Evolutionary conservation across 2,329 filamentous ascomycete genomes (phyloP), one percentile per base, ranked within the genome.

Genomic region (Beauveria varroae): DNA sequence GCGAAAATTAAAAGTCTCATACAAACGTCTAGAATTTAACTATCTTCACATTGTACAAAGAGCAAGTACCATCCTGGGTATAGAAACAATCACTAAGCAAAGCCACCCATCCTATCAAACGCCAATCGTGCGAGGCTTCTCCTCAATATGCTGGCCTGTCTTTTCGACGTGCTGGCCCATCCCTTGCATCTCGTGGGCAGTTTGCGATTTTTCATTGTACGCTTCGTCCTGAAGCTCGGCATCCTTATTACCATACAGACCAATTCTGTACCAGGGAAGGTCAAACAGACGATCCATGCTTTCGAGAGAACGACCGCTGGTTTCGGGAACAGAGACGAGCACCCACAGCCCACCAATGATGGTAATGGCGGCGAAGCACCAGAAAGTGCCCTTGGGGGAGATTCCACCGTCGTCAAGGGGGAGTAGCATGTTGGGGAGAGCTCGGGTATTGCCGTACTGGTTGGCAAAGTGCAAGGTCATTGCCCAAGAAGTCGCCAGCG

Each of bases 401-500:
- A 85, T 80, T 1, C 82, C 82, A 2, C 81, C 81, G 1, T 76
- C 40, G 0, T 63, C 20, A 0, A 64, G 60, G 9, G 75, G 65
- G 1, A 92, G 78, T 50, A 93, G 82, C 88, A 92, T 90, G 65
- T 85, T 83, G 1, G 89, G 89, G 0, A 91, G 86, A 0, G 89
- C 88, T 41, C 89, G 86, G 1, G 85, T 81, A 75, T 90, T 91
- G 28, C 88, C 89, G 70, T 90, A 92, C 73, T 91, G 88, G 72
- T 90, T 90, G 63, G 82, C 86, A 69, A 92, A 92, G 73, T 93
- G 89, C 63, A 91, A 81, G 0, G 85, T 89, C 89, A 92, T 92
- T 52, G 87, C 85, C 69, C 89, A 79, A 0, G 85, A 88, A 0
- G 87, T 88, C 22, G 86, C 84, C 10, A 91, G 74, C 4, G 88